Percentiles rank a stretch among this genome's conserved stretches.
Evolutionary conservation across 768 basidiomycete species (phyloP).

Genomic region (Lyophyllum atratum): DNA sequence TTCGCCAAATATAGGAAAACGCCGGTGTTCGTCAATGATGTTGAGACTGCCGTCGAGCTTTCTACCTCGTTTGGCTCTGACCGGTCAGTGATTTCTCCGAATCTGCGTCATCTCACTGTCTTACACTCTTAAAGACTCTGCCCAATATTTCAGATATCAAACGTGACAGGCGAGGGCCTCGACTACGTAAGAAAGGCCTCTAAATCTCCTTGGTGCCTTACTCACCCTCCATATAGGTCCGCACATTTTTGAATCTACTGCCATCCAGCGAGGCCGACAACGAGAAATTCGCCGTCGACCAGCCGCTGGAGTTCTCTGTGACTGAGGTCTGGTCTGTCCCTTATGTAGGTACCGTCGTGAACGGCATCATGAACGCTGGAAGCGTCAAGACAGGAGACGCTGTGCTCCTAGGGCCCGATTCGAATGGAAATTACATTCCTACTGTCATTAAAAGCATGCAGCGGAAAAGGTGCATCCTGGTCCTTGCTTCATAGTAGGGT

Average conservation of each 20-base stretch:
- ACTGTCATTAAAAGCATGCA: constrained; percentile 91
- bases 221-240: constrained; percentile 47
- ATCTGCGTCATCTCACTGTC: background rate
- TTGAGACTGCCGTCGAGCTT: constrained; percentile 80
- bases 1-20: constrained; percentile 55
- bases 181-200: constrained; percentile 54
- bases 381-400: constrained; percentile 76
- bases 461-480: constrained; percentile 69
- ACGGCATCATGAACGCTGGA: constrained; percentile 82
- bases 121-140: constrained; percentile 57
- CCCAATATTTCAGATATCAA: constrained; percentile 90
- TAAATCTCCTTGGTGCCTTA: background rate
- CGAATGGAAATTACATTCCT: constrained; percentile 83
- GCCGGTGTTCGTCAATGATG: constrained; percentile 82
- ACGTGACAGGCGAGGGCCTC: constrained; percentile 92
- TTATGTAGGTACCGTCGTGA: constrained; percentile 82
- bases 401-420: constrained; percentile 88
- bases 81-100: constrained; percentile 40
- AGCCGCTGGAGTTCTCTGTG: constrained; percentile 84
- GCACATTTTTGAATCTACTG: constrained; percentile 88
- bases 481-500: background rate
- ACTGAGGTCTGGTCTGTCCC: constrained; percentile 90
- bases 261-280: constrained; percentile 85
- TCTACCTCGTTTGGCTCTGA: constrained; percentile 75
- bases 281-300: constrained; percentile 78